Percentiles rank a stretch among this genome's conserved stretches.
These are phyloP conservation scores for Penicillium sp. DNA, from an alignment of 2,329 filamentous ascomycete genomes.

Conservation along the genomic window DNA sequence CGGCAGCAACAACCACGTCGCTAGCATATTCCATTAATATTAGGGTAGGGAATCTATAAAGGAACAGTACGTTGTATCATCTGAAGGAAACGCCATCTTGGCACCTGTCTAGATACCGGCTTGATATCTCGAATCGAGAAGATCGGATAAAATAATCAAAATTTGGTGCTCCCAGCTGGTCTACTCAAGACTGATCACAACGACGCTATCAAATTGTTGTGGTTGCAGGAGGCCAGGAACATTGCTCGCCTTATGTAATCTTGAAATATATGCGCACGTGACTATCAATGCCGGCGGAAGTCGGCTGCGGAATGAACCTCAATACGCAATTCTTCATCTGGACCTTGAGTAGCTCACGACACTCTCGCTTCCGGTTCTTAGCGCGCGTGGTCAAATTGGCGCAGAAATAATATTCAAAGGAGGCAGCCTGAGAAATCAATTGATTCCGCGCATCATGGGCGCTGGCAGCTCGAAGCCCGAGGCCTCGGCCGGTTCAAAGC, in stretches of 20 bases:
- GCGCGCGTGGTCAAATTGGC: slow-evolving; percentile 2
- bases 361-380: not conserved
- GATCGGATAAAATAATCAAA: too few relatives aligned
- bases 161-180: too few relatives aligned
- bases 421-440: not conserved
- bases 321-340: slow-evolving; percentile 24
- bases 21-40: not conserved
- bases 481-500: slow-evolving; percentile 56
- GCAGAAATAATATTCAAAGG: not conserved
- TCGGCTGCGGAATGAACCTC: slow-evolving; percentile 24
- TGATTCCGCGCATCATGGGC: slow-evolving; percentile 56
- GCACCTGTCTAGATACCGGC: too few relatives aligned
- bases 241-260: slow-evolving; percentile 18
- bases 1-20: too few relatives aligned
- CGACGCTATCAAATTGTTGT: too few relatives aligned
- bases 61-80: too few relatives aligned
- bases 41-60: too few relatives aligned
- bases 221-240: too few relatives aligned
- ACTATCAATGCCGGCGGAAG: slow-evolving; percentile 26
- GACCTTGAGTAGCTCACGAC: slow-evolving; percentile 23
- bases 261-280: slow-evolving; percentile 20
- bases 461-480: slow-evolving; percentile 66
- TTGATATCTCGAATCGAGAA: too few relatives aligned
- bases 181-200: too few relatives aligned
- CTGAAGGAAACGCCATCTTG: too few relatives aligned